phyloP scores from a whole-genome alignment of 805 yeast species.

The Komagataella pastoris region DNA sequence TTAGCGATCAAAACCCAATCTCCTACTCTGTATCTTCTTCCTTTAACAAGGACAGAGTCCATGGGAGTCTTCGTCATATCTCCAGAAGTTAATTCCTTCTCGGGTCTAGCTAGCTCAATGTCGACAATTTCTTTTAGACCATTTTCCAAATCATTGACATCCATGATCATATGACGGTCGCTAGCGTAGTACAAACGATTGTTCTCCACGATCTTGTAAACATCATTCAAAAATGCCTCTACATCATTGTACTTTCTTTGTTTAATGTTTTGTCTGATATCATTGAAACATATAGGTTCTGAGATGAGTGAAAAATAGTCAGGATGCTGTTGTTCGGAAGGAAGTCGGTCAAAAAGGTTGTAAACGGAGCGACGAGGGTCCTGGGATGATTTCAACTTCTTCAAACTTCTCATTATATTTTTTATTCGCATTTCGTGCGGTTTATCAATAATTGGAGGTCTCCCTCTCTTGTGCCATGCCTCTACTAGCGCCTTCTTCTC shows the following conservation, averaged over 20 bases:
- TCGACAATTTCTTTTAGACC: slow-evolving; percentile 44
- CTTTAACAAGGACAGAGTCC: slow-evolving; percentile 60
- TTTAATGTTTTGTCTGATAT: slow-evolving; percentile 72
- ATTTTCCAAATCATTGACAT: slow-evolving; percentile 49
- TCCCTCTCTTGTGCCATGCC: slow-evolving; percentile 59
- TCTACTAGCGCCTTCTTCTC: slow-evolving; percentile 5
- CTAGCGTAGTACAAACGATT: slow-evolving; percentile 53
- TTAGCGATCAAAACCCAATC: slow-evolving; percentile 89
- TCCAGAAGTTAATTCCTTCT: slow-evolving; percentile 48
- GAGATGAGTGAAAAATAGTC: slow-evolving; percentile 39
- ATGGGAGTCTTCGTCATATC: slow-evolving; percentile 56
- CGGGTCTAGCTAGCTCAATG: slow-evolving; percentile 70
- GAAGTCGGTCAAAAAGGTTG: slow-evolving; percentile 68
- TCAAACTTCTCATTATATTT: slow-evolving; percentile 67
- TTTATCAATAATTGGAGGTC: slow-evolving; percentile 84
- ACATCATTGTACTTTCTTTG: slow-evolving; percentile 71
- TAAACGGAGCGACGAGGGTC: slow-evolving; percentile 36
- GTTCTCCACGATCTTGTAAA: slow-evolving; percentile 61
- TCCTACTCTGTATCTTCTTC: slow-evolving; percentile 70
- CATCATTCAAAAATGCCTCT: slow-evolving; percentile 65
- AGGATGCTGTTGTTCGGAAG: slow-evolving; percentile 45
- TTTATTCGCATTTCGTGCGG: slow-evolving; percentile 91
- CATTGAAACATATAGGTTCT: slow-evolving; percentile 56
- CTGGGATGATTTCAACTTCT: slow-evolving; percentile 48
- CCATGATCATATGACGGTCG: slow-evolving; percentile 43